These are phyloP conservation scores for Cryptococcus sp. DNA, from an alignment of 1,284 basidiomycete genomes.

Conservation along the genomic window DNA sequence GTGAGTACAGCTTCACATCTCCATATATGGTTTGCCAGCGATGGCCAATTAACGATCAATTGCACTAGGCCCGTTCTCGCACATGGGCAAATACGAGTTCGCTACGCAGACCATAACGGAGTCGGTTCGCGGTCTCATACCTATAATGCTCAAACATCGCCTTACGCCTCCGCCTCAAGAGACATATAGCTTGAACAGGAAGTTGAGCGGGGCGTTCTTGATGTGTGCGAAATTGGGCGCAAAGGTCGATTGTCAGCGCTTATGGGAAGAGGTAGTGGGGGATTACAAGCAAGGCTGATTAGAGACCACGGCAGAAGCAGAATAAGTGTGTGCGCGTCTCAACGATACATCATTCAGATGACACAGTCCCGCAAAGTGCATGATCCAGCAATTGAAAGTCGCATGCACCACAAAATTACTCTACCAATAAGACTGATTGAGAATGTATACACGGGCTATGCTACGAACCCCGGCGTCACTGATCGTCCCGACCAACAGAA, in stretches of 20 bases:
- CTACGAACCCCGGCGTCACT: too few species aligned
- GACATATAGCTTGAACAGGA: constrained; percentile 93
- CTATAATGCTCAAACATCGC: constrained; percentile 85
- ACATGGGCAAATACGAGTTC: constrained; percentile 47
- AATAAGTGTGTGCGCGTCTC: too few species aligned
- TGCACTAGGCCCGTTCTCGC: constrained; percentile 39
- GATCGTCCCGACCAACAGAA: too few species aligned
- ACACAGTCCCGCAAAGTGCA: too few species aligned
- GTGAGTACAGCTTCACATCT: constrained; percentile 16
- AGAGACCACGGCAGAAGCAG: too few species aligned
- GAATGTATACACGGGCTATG: too few species aligned
- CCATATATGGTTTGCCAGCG: background rate
- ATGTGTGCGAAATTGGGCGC: constrained; percentile 82
- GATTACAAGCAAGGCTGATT: constrained; percentile 27
- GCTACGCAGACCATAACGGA: constrained; percentile 53
- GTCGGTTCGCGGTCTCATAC: constrained; percentile 66
- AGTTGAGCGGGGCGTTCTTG: constrained; percentile 90
- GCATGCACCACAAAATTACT: too few species aligned
- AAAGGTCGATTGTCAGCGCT: constrained; percentile 67
- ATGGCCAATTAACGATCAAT: background rate
- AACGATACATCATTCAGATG: too few species aligned
- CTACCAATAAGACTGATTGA: too few species aligned
- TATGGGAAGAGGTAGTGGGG: constrained; percentile 69
- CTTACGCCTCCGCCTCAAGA: constrained; percentile 90
- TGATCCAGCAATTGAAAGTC: too few species aligned